phyloP scores from a whole-genome alignment of 768 basidiomycete species.

The Nidularia pulvinata region DNA sequence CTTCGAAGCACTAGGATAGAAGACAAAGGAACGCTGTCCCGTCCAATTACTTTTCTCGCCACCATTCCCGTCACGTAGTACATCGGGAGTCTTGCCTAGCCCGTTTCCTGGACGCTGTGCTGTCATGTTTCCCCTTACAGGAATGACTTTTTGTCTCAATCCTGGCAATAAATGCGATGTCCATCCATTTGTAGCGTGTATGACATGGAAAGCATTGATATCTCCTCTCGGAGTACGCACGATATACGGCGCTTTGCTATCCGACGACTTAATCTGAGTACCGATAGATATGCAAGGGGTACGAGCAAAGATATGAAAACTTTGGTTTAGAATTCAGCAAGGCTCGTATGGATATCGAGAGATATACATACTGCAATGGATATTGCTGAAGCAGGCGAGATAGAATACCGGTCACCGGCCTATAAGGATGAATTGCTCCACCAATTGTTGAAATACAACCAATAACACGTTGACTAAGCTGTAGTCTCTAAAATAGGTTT shows the following conservation, averaged over 20 bases:
- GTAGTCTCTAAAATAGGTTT: conserved; percentile 34
- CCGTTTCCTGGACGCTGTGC: conserved; percentile 56
- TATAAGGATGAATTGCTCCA: conserved; percentile 71
- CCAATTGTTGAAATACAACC: conserved; percentile 56
- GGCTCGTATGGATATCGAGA: background rate
- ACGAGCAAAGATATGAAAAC: conserved; percentile 58
- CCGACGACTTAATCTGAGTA: background rate
- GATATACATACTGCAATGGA: conserved; percentile 37
- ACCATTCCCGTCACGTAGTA: background rate
- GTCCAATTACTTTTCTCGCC: conserved; percentile 16
- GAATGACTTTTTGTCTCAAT: conserved; percentile 62
- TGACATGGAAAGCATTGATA: conserved; percentile 57
- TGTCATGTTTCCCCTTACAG: conserved; percentile 60
- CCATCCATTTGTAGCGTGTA: conserved; percentile 90
- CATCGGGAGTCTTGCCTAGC: conserved; percentile 11
- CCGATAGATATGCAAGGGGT: conserved; percentile 60
- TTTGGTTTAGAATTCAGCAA: conserved; percentile 14
- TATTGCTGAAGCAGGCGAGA: conserved; percentile 48
- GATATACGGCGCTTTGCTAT: conserved; percentile 31
- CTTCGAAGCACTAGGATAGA: conserved; percentile 40
- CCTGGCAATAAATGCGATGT: conserved; percentile 66
- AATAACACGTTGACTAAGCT: conserved; percentile 18
- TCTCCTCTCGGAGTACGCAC: conserved; percentile 63
- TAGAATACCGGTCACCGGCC: conserved; percentile 62
- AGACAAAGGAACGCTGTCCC: conserved; percentile 58